Evolutionary conservation across 2,329 filamentous ascomycete species (phyloP), one percentile per base, ranked within the genome.

Genomic region (Aphanoascus verrucosus): DNA sequence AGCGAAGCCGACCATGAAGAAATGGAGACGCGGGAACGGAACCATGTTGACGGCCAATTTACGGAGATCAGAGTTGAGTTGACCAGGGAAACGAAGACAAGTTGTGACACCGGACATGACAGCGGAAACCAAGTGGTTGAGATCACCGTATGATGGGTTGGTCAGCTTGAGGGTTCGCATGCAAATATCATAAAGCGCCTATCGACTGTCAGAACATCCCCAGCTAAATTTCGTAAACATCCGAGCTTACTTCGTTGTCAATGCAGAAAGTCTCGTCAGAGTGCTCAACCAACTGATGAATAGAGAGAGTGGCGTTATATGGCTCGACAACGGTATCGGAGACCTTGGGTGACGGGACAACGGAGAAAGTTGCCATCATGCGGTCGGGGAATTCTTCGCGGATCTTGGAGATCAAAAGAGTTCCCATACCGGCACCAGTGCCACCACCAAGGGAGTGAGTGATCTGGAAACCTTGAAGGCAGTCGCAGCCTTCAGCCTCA

Each of bases 1-100:
- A 75, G 93, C 91, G 73, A 98, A 98, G 74, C 93, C 93, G 73
- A 98, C 93, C 93, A 98, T 98, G 85, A 98, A 98, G 85, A 98
- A 98, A 78, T 98, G 93, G 60, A 98, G 88, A 89, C 93, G 93
- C 64, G 93, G 93, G 87, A 98, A 98, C 60, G 93, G 93, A 77
- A 98, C 93, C 82, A 98, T 98, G 88, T 98, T 98, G 76, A 98
- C 93, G 64, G 93, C 93, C 69, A 98, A 79, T 82, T 98, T 98
- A 79, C 93, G 89, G 65, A 98, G 87, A 74, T 98, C 93, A 71
- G 93, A 98, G 87, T 98, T 98, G 64, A 98, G 86, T 82, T 98
- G 93, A 73, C 93, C 93, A 55, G 93, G 93, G 88, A 98, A 98
- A 76, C 93, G 93, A 71, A 98, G 80, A 74, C 88, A 97, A 67